A percentile compares a stretch with the other conserved stretches of the same genome.
phyloP scores from a whole-genome alignment of 441 rosid genomes.

The Erodium trifolium region DNA sequence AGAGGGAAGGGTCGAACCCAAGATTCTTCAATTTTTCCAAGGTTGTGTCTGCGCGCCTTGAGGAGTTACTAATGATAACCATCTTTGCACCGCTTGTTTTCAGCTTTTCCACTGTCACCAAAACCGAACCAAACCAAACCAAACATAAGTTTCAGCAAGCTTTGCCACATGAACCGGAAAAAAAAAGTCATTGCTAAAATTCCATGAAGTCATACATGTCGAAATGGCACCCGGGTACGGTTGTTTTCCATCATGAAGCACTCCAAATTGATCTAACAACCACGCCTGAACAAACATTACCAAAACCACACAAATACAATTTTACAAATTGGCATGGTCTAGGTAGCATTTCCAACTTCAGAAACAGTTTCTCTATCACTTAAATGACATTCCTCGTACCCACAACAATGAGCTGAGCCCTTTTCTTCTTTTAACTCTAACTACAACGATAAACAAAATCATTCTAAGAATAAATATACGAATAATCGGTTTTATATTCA shows the following conservation, averaged over 20 bases:
- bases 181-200: conserved; percentile 7
- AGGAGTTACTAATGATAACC: conserved; percentile 81
- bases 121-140: conserved; percentile 8
- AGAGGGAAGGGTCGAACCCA: conserved; percentile 82
- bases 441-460: not conserved
- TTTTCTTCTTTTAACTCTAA: not conserved
- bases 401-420: not conserved
- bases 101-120: conserved; percentile 56
- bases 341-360: not conserved
- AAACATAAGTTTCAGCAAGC: conserved; percentile 7
- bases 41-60: conserved; percentile 79
- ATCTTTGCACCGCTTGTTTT: conserved; percentile 64
- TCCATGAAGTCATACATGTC: conserved; percentile 46
- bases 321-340: not conserved
- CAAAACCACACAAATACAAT: conserved; percentile 7
- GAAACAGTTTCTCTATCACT: not conserved
- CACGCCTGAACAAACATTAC: conserved; percentile 50
- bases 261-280: conserved; percentile 91
- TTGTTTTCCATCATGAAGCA: conserved; percentile 83
- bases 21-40: conserved; percentile 64
- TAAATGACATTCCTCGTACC: not conserved
- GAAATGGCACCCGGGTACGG: conserved; percentile 92
- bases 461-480: not conserved
- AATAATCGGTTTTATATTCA: not conserved
- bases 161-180: not conserved